Evolutionary conservation across 2,329 filamentous ascomycete genomes (phyloP).

Genomic region (Ustulina deusta): DNA sequence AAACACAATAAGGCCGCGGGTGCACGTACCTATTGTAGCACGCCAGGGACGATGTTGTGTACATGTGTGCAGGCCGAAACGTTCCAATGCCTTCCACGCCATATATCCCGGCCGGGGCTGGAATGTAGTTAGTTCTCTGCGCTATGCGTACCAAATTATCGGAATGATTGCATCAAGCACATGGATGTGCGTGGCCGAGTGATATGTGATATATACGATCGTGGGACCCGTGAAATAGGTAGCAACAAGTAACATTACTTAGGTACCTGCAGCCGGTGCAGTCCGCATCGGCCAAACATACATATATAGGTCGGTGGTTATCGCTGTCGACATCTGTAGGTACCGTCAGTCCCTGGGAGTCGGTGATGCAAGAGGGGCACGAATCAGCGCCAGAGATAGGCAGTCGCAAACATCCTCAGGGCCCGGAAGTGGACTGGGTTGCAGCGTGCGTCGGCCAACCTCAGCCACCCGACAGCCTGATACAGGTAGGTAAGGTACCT

Average conservation of each 20-base stretch:
- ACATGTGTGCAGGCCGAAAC: neutral
- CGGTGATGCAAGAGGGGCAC: too few relatives aligned
- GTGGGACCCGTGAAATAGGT: too few relatives aligned
- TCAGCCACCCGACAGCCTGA: constrained; percentile 5
- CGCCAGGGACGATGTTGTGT: neutral
- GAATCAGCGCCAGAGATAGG: too few relatives aligned
- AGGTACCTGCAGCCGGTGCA: too few relatives aligned
- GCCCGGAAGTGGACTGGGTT: neutral
- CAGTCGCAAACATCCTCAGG: neutral
- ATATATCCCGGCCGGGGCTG: neutral
- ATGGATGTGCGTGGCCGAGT: neutral
- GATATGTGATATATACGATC: neutral
- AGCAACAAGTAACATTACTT: too few relatives aligned
- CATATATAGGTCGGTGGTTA: neutral
- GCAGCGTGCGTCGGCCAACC: neutral
- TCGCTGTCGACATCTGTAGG: neutral
- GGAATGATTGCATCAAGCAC: neutral
- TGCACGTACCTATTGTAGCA: neutral
- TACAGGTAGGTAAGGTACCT: neutral
- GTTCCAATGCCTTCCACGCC: neutral
- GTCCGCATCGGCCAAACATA: neutral
- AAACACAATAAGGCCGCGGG: neutral
- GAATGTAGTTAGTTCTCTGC: neutral
- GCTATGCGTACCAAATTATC: neutral
- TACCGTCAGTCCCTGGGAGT: too few relatives aligned